Conservation (phyloP, 306 rosid species). For the Gleditsia sinensis region DNA sequence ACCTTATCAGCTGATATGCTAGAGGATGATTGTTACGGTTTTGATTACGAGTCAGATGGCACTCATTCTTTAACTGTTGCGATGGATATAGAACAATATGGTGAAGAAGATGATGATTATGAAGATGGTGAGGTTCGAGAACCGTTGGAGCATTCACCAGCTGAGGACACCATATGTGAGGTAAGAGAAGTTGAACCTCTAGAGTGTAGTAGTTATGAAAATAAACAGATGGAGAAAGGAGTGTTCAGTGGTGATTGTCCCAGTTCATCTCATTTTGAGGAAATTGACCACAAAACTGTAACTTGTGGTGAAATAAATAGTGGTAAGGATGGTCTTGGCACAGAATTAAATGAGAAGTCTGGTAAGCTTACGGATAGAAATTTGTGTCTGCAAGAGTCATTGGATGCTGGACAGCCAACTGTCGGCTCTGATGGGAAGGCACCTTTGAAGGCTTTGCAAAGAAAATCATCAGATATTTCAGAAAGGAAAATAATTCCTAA, state of each 20-base stretch:
- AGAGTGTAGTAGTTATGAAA: constrained; percentile 38
- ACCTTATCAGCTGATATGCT: constrained; percentile 65
- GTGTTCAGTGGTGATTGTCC: constrained; percentile 37
- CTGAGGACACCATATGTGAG: constrained; percentile 49
- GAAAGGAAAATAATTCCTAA: constrained; percentile 35
- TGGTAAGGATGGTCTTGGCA: constrained; percentile 38
- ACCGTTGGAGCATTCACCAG: constrained; percentile 45
- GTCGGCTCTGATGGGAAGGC: constrained; percentile 36
- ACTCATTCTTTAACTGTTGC: constrained; percentile 63
- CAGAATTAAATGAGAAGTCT: constrained; percentile 40
- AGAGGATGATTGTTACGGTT: constrained; percentile 67
- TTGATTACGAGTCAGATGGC: constrained; percentile 85
- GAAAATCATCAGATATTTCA: constrained; percentile 33
- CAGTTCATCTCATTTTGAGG: constrained; percentile 40
- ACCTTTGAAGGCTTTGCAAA: constrained; percentile 30
- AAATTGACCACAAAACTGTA: constrained; percentile 35
- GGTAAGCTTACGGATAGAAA: constrained; percentile 36
- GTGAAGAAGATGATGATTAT: constrained; percentile 68
- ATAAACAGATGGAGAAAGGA: constrained; percentile 44
- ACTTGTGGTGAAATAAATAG: constrained; percentile 39
- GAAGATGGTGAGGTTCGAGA: constrained; percentile 95
- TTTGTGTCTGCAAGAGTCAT: constrained; percentile 41
- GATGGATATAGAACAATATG: constrained; percentile 46
- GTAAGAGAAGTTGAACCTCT: constrained; percentile 56
- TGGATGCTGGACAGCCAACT: constrained; percentile 42